Evolutionary conservation across 148 eudicot species (phyloP).

Genomic region (Silene conica): DNA sequence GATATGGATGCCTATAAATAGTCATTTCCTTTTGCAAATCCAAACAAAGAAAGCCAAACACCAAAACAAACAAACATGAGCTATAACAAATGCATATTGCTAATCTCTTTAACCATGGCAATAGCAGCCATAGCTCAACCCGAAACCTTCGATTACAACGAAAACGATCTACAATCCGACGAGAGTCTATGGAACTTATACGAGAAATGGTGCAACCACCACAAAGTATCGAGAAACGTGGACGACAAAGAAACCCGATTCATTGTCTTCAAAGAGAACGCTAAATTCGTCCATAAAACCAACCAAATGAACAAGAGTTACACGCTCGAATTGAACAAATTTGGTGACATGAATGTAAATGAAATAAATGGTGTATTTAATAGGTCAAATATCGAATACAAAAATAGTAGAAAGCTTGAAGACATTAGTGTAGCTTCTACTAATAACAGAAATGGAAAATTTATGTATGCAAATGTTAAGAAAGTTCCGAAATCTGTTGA

Average conservation of each 20-base stretch:
- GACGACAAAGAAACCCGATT: conserved; percentile 29
- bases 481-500: conserved; percentile 28
- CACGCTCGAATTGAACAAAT: conserved; percentile 33
- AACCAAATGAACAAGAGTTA: conserved; percentile 37
- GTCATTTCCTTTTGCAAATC: too few species aligned
- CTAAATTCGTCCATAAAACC: conserved; percentile 16
- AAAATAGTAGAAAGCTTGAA: too few species aligned
- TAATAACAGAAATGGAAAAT: conserved; percentile 3
- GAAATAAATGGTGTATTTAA: conserved; percentile 6
- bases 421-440: not conserved
- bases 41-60: too few species aligned
- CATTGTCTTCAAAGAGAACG: conserved; percentile 37
- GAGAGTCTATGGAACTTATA: conserved; percentile 29
- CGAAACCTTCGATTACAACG: conserved; percentile 22
- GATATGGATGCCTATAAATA: too few species aligned
- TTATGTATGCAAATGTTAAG: conserved; percentile 27
- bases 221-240: conserved; percentile 26
- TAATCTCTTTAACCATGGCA: conserved; percentile 12
- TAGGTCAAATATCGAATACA: too few species aligned
- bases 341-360: conserved; percentile 29
- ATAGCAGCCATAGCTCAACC: conserved; percentile 16
- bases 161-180: conserved; percentile 29
- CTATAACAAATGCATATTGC: not conserved
- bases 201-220: conserved; percentile 34
- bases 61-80: not conserved